A percentile compares a stretch with the other conserved stretches of the same genome.
Evolutionary conservation across 495 filamentous ascomycete species (phyloP).

Genomic region (Recurvomyces mirabilis): DNA sequence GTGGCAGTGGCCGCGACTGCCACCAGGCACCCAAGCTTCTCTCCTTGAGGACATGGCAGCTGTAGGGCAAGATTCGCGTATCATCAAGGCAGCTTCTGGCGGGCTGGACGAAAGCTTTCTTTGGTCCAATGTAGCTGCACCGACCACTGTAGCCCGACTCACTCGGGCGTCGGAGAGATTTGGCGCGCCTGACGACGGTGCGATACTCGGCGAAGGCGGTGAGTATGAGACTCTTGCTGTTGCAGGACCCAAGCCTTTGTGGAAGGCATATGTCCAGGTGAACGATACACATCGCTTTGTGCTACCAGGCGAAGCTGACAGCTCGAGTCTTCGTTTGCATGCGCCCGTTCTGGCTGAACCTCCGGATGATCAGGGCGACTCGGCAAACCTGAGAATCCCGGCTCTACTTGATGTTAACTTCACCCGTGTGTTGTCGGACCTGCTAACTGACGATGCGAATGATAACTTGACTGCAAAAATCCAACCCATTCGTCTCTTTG

Average conservation of each 20-base stretch:
- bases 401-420: background rate
- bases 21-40: conserved; percentile 35
- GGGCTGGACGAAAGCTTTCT: conserved; percentile 72
- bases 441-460: background rate
- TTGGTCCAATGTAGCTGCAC: conserved; percentile 65
- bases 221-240: conserved; percentile 93
- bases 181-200: conserved; percentile 49
- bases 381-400: background rate
- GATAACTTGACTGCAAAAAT: background rate
- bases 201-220: conserved; percentile 81
- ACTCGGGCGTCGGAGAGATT: conserved; percentile 57
- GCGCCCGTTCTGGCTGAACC: conserved; percentile 41
- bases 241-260: conserved; percentile 61
- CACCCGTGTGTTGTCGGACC: background rate
- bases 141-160: conserved; percentile 41
- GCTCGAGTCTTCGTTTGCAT: conserved; percentile 49
- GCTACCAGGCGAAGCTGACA: conserved; percentile 58
- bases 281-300: conserved; percentile 41
- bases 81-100: conserved; percentile 89
- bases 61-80: conserved; percentile 65
- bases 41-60: conserved; percentile 73
- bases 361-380: background rate
- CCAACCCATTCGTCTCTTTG: background rate
- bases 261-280: conserved; percentile 59
- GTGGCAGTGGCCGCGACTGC: conserved; percentile 79